These are phyloP conservation scores for Arabidopsis suecica DNA, from an alignment of 345 rosid species.

Conservation along the genomic window DNA sequence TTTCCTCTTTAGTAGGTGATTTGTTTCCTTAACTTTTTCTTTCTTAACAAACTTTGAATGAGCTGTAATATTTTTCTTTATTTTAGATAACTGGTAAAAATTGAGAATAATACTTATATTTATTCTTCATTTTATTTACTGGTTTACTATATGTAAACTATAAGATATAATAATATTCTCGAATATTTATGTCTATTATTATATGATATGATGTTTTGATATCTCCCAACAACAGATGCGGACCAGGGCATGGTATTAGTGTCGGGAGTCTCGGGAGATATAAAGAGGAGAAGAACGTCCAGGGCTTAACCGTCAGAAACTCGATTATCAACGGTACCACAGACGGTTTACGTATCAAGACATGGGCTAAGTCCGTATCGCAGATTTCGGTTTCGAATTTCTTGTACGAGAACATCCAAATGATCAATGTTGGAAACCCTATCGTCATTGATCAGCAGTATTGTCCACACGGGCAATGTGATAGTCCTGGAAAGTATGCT, in stretches of 20 bases:
- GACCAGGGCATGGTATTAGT: slow-evolving; percentile 52
- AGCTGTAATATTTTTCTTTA: not conserved
- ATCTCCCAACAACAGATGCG: slow-evolving; percentile 30
- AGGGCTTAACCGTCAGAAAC: slow-evolving; percentile 38
- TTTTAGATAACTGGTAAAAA: not conserved
- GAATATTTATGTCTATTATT: not conserved
- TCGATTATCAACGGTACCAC: slow-evolving; percentile 39
- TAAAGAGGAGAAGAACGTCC: slow-evolving; percentile 19
- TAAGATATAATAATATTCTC: not conserved
- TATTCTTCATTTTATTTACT: not conserved
- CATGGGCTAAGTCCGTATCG: slow-evolving; percentile 41
- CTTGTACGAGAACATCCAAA: slow-evolving; percentile 40
- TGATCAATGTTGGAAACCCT: slow-evolving; percentile 42
- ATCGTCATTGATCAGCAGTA: slow-evolving; percentile 45
- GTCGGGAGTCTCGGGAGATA: slow-evolving; percentile 40
- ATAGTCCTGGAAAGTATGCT: slow-evolving; percentile 22
- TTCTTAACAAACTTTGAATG: not conserved
- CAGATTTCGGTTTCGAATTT: slow-evolving; percentile 31
- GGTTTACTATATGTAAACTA: not conserved
- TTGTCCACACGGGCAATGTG: slow-evolving; percentile 42
- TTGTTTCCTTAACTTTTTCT: not conserved
- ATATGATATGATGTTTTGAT: not conserved
- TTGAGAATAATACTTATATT: not conserved
- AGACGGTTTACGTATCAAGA: slow-evolving; percentile 43
- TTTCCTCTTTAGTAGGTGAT: not conserved